phyloP scores from a whole-genome alignment of 106 monocot species.

The Alisma plantagoaquatica region DNA sequence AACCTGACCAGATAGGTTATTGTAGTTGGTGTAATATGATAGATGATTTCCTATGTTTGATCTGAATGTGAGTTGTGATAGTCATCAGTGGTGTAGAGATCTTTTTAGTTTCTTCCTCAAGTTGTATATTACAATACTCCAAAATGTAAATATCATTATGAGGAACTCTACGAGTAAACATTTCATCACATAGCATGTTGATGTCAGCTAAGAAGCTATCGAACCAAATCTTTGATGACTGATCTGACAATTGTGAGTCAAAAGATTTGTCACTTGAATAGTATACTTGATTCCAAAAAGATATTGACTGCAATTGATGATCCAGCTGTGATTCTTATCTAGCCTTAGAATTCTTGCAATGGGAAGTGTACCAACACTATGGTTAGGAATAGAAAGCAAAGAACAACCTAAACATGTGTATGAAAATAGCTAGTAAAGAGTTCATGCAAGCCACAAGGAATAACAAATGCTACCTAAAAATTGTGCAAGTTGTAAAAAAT shows the following conservation, averaged over 20 bases:
- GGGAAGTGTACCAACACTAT: too few species aligned
- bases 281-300: too few species aligned
- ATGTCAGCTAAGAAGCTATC: not conserved
- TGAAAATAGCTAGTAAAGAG: too few species aligned
- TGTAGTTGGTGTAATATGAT: slow-evolving; percentile 42
- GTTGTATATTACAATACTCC: slow-evolving; percentile 25
- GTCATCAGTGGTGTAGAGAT: slow-evolving; percentile 14
- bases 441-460: too few species aligned
- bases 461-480: slow-evolving; percentile 57
- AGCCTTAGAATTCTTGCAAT: not conserved
- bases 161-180: not conserved
- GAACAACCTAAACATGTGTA: too few species aligned
- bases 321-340: too few species aligned
- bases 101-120: slow-evolving; percentile 22
- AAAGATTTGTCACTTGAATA: too few species aligned
- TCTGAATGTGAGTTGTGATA: slow-evolving; percentile 5
- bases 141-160: not conserved
- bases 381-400: too few species aligned
- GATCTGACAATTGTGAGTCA: too few species aligned
- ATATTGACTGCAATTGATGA: too few species aligned
- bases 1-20: slow-evolving; percentile 68
- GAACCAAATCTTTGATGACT: not conserved
- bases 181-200: slow-evolving; percentile 5
- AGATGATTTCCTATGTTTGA: slow-evolving; percentile 39
- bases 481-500: slow-evolving; percentile 81